These are phyloP conservation scores for Coniella lustricola DNA, from an alignment of 2,329 filamentous ascomycete genomes.

Conservation along the genomic window DNA sequence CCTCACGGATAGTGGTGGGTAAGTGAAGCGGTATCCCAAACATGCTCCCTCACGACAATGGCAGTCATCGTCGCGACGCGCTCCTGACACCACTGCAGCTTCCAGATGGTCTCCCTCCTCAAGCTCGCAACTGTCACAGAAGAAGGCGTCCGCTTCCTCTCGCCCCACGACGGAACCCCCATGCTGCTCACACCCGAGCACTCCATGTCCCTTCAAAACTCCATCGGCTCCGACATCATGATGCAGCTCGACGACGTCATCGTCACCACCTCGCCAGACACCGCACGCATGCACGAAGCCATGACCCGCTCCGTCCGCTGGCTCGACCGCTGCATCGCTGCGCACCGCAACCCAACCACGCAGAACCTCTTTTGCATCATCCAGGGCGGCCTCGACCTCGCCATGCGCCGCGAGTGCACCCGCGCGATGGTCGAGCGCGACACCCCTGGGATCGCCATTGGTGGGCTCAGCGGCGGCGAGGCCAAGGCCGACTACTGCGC, in stretches of 20 bases:
- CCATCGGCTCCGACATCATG: slow-evolving; percentile 95
- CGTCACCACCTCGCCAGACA: slow-evolving; percentile 88
- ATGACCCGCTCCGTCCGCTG: slow-evolving; percentile 93
- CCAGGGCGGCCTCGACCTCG: slow-evolving; percentile 85
- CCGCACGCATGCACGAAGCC: slow-evolving; percentile 80
- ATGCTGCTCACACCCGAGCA: slow-evolving; percentile 98
- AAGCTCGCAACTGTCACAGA: slow-evolving; percentile 92
- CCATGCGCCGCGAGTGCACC: slow-evolving; percentile 78
- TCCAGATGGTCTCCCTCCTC: slow-evolving; percentile 97
- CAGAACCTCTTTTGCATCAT: slow-evolving; percentile 99
- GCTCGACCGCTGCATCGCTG: slow-evolving; percentile 90
- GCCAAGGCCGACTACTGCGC: slow-evolving; percentile 88
- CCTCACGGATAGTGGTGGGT: slow-evolving; percentile 73
- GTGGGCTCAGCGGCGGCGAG: slow-evolving; percentile 89
- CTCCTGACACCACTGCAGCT: slow-evolving; percentile 44
- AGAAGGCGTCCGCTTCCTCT: slow-evolving; percentile 91
- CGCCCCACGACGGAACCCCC: slow-evolving; percentile 86
- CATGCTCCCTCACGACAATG: background rate
- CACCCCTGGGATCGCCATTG: slow-evolving; percentile 94
- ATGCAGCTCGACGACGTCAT: slow-evolving; percentile 99
- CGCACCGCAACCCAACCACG: slow-evolving; percentile 71
- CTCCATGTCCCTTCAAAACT: slow-evolving; percentile 92
- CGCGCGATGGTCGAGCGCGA: slow-evolving; percentile 79
- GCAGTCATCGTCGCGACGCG: background rate
- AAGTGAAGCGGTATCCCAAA: slow-evolving; percentile 22